These are phyloP conservation scores for Naganishia sp. DNA, from an alignment of 1,284 basidiomycete species.

Conservation along the genomic window DNA sequence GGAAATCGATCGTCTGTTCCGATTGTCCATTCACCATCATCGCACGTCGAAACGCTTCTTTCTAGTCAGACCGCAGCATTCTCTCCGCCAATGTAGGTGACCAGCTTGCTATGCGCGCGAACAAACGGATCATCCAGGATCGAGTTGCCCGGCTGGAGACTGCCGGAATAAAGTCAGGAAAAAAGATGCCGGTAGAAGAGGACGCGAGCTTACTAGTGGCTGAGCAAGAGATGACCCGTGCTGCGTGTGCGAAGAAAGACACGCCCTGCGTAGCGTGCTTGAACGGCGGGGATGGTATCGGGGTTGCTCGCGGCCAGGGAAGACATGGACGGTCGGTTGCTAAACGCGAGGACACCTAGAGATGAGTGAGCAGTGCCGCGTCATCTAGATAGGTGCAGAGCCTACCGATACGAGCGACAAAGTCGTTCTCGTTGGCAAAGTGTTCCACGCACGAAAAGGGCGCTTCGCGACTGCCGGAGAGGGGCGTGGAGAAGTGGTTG, in stretches of 20 bases:
- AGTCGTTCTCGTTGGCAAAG: constrained; percentile 45
- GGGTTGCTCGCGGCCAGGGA: neutral
- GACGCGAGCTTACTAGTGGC: constrained; percentile 4
- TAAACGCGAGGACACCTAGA: constrained; percentile 36
- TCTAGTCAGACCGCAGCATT: neutral
- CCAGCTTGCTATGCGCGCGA: constrained; percentile 35
- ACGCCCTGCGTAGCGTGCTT: constrained; percentile 7
- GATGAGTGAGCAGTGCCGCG: neutral
- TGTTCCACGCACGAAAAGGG: constrained; percentile 41
- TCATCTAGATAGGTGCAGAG: neutral
- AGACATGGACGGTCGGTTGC: neutral
- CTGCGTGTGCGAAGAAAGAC: constrained; percentile 2
- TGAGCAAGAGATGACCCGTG: constrained; percentile 5
- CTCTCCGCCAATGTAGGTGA: constrained; percentile 34
- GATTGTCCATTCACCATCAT: neutral
- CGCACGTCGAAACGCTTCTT: neutral
- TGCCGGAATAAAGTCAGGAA: neutral
- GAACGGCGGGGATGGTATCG: neutral
- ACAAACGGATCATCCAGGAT: constrained; percentile 42
- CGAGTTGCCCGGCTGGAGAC: constrained; percentile 35
- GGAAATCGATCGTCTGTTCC: neutral
- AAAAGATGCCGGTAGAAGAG: neutral
- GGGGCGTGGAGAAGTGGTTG: constrained; percentile 39
- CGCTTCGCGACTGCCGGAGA: constrained; percentile 5
- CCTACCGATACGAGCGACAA: constrained; percentile 42